These are phyloP conservation scores for Penicillium paradoxum DNA, from an alignment of 495 filamentous ascomycete species.

Conservation along the genomic window DNA sequence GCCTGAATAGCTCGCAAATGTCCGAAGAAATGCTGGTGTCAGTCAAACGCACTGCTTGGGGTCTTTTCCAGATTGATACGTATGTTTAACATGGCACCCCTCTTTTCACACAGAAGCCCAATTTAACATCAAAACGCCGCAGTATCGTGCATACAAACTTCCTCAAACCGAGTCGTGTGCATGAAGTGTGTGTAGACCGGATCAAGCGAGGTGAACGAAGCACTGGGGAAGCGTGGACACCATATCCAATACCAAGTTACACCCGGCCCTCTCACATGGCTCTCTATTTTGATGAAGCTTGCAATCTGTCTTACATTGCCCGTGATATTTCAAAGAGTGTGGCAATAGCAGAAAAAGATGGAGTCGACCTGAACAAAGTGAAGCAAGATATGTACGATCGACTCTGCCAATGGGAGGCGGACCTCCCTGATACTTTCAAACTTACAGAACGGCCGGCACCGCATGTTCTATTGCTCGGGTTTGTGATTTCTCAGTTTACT, in stretches of 20 bases:
- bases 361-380: slow-evolving; percentile 3
- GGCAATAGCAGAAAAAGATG: neutral
- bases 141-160: slow-evolving; percentile 34
- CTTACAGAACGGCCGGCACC: slow-evolving; percentile 16
- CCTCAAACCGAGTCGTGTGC: slow-evolving; percentile 26
- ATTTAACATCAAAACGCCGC: neutral
- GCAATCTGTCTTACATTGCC: slow-evolving; percentile 27
- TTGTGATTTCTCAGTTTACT: neutral
- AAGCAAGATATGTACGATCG: slow-evolving; percentile 20
- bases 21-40: slow-evolving; percentile 25
- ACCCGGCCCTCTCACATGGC: slow-evolving; percentile 19
- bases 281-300: slow-evolving; percentile 30
- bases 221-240: slow-evolving; percentile 15
- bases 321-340: slow-evolving; percentile 21
- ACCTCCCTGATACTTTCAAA: slow-evolving; percentile 14
- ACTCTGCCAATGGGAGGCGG: slow-evolving; percentile 20
- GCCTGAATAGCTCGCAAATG: slow-evolving; percentile 9
- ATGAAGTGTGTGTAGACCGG: slow-evolving; percentile 17
- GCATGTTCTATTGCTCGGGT: slow-evolving; percentile 30
- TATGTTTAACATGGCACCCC: slow-evolving; percentile 8
- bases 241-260: slow-evolving; percentile 20
- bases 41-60: slow-evolving; percentile 28
- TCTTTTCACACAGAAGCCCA: neutral
- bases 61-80: slow-evolving; percentile 33
- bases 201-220: slow-evolving; percentile 9